Evolutionary conservation across 1,139 yeast species (phyloP), one percentile per base, ranked within the genome.

Genomic region (Nakaseomyces kungkrabaensis): DNA sequence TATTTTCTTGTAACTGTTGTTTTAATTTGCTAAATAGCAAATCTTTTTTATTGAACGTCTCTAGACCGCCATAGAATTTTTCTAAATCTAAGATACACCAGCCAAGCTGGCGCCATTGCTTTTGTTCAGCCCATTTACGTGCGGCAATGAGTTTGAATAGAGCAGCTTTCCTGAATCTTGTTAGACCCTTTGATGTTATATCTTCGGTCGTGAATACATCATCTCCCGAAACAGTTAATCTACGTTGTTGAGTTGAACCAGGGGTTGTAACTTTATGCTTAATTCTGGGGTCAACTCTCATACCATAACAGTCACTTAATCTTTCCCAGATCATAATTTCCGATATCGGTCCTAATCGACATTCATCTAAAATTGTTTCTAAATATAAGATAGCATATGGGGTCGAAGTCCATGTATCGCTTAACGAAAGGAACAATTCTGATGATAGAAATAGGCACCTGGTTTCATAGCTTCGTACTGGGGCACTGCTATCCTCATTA

Each of bases 121-220:
- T 55, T 47, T 62, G 65, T 51, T 62, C 66, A 2, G 71, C 70
- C 89, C 96, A 83, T 60, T 85, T 87, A 51, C 78, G 78, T 4
- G 90, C 84, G 0, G 96, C 82, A 27, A 90, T 67, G 22, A 89
- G 66, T 58, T 78, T 76, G 90, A 96, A 90, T 34, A 90, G 72
- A 0, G 88, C 80, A 1, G 92, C 81, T 61, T 87, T 88, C 51
- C 97, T 74, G 49, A 68, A 68, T 51, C 95, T 72, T 1, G 85
- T 76, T 38, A 79, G 62, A 0, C 88, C 89, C 34, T 74, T 64
- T 0, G 72, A 69, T 4, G 71, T 68, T 51, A 72, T 64, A 36
- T 69, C 66, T 55, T 79, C 79, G 36, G 66, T 50, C 22, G 65
- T 68, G 3, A 53, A 60, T 4, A 61, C 62, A 3, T 49, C 50